These are phyloP conservation scores for Hericium coralloides DNA, from an alignment of 768 basidiomycete species.

Conservation along the genomic window DNA sequence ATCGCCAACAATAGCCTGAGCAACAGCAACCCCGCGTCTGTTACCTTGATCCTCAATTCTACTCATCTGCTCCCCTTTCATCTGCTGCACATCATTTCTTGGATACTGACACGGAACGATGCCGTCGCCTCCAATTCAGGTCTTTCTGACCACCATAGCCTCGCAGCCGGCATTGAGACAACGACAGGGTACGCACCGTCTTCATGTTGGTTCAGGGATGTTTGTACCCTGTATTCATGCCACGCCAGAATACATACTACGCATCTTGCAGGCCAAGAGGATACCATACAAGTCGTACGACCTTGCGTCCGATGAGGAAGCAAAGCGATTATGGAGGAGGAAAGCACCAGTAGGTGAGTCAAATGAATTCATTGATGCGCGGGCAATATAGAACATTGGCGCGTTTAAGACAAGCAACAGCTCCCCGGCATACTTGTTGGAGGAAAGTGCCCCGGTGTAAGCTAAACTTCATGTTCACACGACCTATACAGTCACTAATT, in stretches of 20 bases:
- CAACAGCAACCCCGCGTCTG: too few relatives aligned
- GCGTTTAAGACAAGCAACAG: constrained; percentile 64
- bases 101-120: constrained; percentile 24
- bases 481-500: neutral
- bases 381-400: neutral
- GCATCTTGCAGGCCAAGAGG: constrained; percentile 81
- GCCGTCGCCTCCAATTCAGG: constrained; percentile 76
- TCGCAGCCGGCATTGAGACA: constrained; percentile 70
- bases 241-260: constrained; percentile 65
- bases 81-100: too few relatives aligned
- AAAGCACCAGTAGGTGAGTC: constrained; percentile 60
- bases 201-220: neutral
- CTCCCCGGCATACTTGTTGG: constrained; percentile 80
- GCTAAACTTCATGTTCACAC: constrained; percentile 19
- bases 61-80: too few relatives aligned
- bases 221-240: neutral
- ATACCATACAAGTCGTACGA: constrained; percentile 77
- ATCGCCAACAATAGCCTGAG: too few relatives aligned
- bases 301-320: constrained; percentile 75
- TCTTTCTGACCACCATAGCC: constrained; percentile 85
- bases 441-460: constrained; percentile 65
- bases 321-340: constrained; percentile 73
- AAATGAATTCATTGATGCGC: neutral
- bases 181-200: constrained; percentile 47
- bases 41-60: too few relatives aligned